A percentile compares a stretch with the other conserved stretches of the same genome.
These are phyloP conservation scores for Paratinospora sagittata DNA, from an alignment of 164 flowering plant genomes.

Conservation along the genomic window DNA sequence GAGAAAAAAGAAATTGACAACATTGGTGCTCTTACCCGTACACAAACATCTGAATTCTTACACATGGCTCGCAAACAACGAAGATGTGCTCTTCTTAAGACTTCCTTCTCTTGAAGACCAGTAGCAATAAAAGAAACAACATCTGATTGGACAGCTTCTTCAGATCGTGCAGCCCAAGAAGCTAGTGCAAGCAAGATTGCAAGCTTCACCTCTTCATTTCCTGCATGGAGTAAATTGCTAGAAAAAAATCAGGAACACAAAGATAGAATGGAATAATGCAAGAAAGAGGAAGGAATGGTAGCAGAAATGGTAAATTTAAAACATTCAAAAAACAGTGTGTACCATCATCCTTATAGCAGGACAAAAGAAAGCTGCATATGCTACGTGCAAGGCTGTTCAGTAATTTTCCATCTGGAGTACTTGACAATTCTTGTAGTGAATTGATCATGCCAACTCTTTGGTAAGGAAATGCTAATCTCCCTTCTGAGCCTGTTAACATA, in stretches of 20 bases:
- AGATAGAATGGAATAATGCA: not conserved
- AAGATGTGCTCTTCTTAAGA: conserved; percentile 85
- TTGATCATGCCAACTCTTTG: conserved; percentile 90
- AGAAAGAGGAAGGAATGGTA: conserved; percentile 1
- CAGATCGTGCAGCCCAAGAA: conserved; percentile 64
- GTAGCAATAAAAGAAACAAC: conserved; percentile 56
- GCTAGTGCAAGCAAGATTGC: conserved; percentile 65
- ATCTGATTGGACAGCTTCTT: conserved; percentile 52
- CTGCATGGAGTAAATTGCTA: conserved; percentile 29
- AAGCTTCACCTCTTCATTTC: conserved; percentile 94
- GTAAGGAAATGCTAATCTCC: conserved; percentile 84
- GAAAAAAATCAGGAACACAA: not conserved
- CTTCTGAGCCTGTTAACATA: conserved; percentile 78
- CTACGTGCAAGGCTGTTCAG: conserved; percentile 42
- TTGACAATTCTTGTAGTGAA: conserved; percentile 70
- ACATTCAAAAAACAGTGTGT: conserved; percentile 2
- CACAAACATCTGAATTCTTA: conserved; percentile 55
- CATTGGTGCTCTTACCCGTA: conserved; percentile 32
- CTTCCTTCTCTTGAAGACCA: conserved; percentile 94
- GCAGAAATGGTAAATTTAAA: not conserved
- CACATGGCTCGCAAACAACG: conserved; percentile 58
- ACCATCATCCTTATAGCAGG: conserved; percentile 93
- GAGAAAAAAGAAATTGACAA: not conserved
- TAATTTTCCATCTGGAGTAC: conserved; percentile 72
- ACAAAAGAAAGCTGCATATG: conserved; percentile 55